A percentile compares a stretch with the other conserved stretches of the same genome.
Conservation (phyloP, 2,329 filamentous ascomycete species). For the Beauveria sp. region DNA sequence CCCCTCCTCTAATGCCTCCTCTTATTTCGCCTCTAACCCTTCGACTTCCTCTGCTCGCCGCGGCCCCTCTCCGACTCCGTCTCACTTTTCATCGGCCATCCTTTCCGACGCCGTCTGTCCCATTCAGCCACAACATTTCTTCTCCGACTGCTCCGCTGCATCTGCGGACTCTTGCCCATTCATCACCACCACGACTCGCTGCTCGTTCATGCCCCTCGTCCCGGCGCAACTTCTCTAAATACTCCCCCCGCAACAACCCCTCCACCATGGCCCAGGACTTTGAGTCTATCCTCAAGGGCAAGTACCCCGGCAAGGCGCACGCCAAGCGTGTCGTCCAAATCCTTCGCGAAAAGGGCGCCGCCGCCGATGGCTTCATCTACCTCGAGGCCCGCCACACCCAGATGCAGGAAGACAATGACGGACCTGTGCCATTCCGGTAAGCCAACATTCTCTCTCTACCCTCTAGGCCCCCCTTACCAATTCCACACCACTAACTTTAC, state of each 20-base stretch:
- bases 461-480: background rate
- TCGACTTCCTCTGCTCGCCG: background rate
- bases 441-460: background rate
- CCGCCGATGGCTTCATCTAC: slow-evolving; percentile 67
- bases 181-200: background rate
- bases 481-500: background rate
- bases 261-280: slow-evolving; percentile 34
- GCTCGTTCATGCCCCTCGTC: background rate
- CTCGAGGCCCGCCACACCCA: slow-evolving; percentile 76
- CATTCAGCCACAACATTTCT: background rate
- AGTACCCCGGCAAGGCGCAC: slow-evolving; percentile 81
- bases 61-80: slow-evolving; percentile 7
- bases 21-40: background rate
- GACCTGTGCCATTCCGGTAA: slow-evolving; percentile 71
- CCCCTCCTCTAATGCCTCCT: background rate
- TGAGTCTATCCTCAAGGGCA: slow-evolving; percentile 49
- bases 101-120: background rate
- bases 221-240: background rate
- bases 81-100: slow-evolving; percentile 2
- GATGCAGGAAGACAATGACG: slow-evolving; percentile 85
- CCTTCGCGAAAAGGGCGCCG: slow-evolving; percentile 59
- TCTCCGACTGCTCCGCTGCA: background rate
- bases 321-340: slow-evolving; percentile 75
- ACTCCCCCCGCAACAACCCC: background rate
- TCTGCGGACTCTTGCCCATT: background rate